Evolutionary conservation across 176 grass and related monocot species (phyloP), one percentile per base, ranked within the genome.

Genomic region (Poa pratensis): DNA sequence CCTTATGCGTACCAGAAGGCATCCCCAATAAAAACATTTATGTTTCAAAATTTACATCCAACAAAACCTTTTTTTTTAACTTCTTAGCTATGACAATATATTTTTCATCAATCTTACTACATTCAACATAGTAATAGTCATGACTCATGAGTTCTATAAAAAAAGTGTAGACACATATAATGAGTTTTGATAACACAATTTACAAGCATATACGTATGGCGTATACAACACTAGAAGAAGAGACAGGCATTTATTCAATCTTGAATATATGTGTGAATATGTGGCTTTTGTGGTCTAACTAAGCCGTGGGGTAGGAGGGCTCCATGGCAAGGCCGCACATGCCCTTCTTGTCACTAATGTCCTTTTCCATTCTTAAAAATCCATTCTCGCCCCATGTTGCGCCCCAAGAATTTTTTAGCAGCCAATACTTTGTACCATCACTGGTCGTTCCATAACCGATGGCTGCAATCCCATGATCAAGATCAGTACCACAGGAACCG

Each of bases 291-390:
- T 62, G 0, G 11, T 62, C 22, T 14, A 62, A 26, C 59, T 62
- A 48, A 13, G 45, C 45, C 10, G 45, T 48, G 45, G 45, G 45
- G 45, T 48, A 48, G 45, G 45, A 48, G 59, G 59, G 59, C 59
- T 62, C 59, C 59, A 62, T 62, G 59, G 59, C 59, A 27, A 62
- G 59, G 59, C 59, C 59, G 1, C 59, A 62, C 59, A 62, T 62
- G 22, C 59, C 59, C 59, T 62, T 62, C 23, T 62, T 48, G 45
- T 48, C 45, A 48, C 45, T 48, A 48, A 48, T 48, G 45, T 48
- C 45, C 12, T 48, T 48, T 48, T 48, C 45, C 45, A 48, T 48
- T 48, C 45, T 13, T 48, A 48, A 14, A 48, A 48, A 48, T 48
- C 45, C 45, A 48, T 48, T 48, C 11, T 48, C 45, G 0, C 45